Evolutionary conservation across 768 basidiomycete genomes (phyloP).

Genomic region (Leccinum rimulosum): DNA sequence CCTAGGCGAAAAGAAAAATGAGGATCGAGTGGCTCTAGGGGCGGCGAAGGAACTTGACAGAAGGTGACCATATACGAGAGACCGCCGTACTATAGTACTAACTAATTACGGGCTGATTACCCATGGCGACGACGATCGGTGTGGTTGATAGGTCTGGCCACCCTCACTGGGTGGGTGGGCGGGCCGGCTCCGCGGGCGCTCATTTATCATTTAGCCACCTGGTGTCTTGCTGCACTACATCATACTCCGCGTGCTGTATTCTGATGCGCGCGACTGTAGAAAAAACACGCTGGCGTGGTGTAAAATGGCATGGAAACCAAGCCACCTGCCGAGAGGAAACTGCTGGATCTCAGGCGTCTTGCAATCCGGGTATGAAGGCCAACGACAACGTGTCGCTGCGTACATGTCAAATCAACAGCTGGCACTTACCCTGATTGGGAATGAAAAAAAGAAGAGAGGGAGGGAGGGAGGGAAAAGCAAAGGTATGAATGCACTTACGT

Average conservation of each 20-base stretch:
- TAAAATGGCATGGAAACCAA: slow-evolving; percentile 2
- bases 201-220: slow-evolving; percentile 2
- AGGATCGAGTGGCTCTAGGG: slow-evolving; percentile 38
- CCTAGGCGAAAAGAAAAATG: slow-evolving; percentile 32
- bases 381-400: slow-evolving; percentile 18
- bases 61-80: slow-evolving; percentile 17
- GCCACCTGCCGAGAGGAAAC: not conserved
- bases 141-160: not conserved
- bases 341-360: slow-evolving; percentile 1
- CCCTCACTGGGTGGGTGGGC: not conserved
- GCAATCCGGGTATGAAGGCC: not conserved
- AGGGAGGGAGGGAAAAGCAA: not conserved
- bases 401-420: slow-evolving; percentile 24
- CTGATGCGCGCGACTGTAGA: slow-evolving; percentile 6
- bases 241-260: slow-evolving; percentile 6
- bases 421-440: slow-evolving; percentile 3
- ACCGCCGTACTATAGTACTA: slow-evolving; percentile 11
- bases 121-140: slow-evolving; percentile 2
- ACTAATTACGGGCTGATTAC: slow-evolving; percentile 11
- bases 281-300: slow-evolving; percentile 3
- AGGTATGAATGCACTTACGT: slow-evolving; percentile 11
- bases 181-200: slow-evolving; percentile 6
- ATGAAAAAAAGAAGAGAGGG: not conserved
- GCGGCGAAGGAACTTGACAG: slow-evolving; percentile 19
- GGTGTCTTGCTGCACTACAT: slow-evolving; percentile 11